phyloP scores from a whole-genome alignment of 2,329 filamentous ascomycete genomes.

The Orbilia javanica region DNA sequence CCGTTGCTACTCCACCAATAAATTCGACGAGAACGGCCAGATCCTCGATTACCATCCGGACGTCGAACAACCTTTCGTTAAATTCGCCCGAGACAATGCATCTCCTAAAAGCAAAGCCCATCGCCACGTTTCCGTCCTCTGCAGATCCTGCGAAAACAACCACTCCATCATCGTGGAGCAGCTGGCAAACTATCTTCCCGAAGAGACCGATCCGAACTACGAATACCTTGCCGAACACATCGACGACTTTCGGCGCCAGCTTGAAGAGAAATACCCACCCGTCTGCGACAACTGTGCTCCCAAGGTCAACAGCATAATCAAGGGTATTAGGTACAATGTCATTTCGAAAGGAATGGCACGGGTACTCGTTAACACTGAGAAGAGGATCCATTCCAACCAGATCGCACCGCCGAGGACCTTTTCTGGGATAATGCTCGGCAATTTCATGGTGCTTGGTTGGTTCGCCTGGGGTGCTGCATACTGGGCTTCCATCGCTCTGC shows the following conservation, averaged over 20 bases:
- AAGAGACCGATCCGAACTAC: slow-evolving; percentile 70
- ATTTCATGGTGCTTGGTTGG: slow-evolving; percentile 40
- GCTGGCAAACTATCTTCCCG: slow-evolving; percentile 82
- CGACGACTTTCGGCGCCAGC: slow-evolving; percentile 73
- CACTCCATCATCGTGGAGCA: slow-evolving; percentile 83
- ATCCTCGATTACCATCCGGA: slow-evolving; percentile 86
- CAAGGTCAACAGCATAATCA: slow-evolving; percentile 77
- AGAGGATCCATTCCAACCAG: slow-evolving; percentile 35
- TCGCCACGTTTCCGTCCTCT: slow-evolving; percentile 71
- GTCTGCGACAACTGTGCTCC: slow-evolving; percentile 85
- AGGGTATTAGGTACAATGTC: slow-evolving; percentile 80
- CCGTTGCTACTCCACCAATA: slow-evolving; percentile 87
- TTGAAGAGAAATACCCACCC: slow-evolving; percentile 88
- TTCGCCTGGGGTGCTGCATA: slow-evolving; percentile 46
- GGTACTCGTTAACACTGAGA: slow-evolving; percentile 58
- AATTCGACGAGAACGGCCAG: slow-evolving; percentile 88
- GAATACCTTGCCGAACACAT: slow-evolving; percentile 59
- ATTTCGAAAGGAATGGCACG: slow-evolving; percentile 82
- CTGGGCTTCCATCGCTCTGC: slow-evolving; percentile 29
- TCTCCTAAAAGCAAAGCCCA: slow-evolving; percentile 66
- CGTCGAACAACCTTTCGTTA: slow-evolving; percentile 67
- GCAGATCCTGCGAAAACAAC: slow-evolving; percentile 85
- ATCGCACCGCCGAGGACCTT: slow-evolving; percentile 28
- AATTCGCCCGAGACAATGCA: slow-evolving; percentile 68
- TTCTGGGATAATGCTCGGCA: slow-evolving; percentile 9